Evolutionary conservation across 768 basidiomycete species (phyloP), one percentile per base, ranked within the genome.

Genomic region (Gymnopilus junonius): DNA sequence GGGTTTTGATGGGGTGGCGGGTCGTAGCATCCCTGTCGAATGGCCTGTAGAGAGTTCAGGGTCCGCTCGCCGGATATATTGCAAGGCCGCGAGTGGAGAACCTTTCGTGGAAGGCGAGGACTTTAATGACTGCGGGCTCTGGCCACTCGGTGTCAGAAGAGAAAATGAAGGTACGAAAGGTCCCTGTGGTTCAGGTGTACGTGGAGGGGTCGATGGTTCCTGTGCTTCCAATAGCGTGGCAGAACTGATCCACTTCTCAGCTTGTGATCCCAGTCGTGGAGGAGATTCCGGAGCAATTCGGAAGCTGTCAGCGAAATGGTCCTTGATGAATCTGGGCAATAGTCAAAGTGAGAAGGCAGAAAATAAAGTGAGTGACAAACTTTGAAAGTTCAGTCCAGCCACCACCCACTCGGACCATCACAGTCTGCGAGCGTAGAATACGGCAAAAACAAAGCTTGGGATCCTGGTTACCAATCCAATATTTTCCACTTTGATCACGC

Each of bases 371-470:
- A 27, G 20, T 32, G n/a, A 81, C 89, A 48, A 73, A 96, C 95
- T 89, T 94, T 20, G 93, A 94, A 56, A 98, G 77, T 74, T 97
- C 95, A 59, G 87, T 80, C 95, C 95, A 98, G 17, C 96, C 96
- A 35, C 96, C 96, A 27, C 95, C 95, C 14, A 97, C 94, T 62
- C 95, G 87, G 45, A 98, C 95, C 95, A 97, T 97, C 65, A 97
- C 95, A 0, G 92, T 95, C 69, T 94, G 92, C 1, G 92, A 94
- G 11, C 94, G 88, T 27, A 97, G 77, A 48, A 97, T 97, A 27
- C 95, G 86, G 74, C 94, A 95, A 74, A 95, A 97, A 74, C 94
- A 96, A 32, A 97, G 80, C 74, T 89, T 94, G 6, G 94, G 87
- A 55, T 96, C 93, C 67, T 93, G 87, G 67, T 94, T 90, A 14